Percentiles rank a stretch among this genome's conserved stretches.
Conservation (phyloP, 495 filamentous ascomycete species). For the Neurospora intermedia region DNA sequence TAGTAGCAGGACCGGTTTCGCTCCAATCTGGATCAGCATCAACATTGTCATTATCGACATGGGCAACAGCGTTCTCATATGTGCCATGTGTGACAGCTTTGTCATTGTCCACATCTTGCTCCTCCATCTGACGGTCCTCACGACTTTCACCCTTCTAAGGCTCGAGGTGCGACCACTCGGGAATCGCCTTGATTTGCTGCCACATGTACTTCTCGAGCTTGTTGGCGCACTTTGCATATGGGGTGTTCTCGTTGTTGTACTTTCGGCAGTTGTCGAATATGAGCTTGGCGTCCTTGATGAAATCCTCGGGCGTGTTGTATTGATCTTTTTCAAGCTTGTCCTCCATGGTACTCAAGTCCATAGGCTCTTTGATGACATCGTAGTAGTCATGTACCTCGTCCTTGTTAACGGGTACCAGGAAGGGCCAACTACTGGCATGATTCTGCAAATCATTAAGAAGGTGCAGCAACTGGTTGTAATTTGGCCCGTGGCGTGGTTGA, state of each 20-base stretch:
- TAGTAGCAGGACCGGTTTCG: not conserved
- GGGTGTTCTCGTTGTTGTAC: slow-evolving; percentile 92
- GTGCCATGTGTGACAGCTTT: not conserved
- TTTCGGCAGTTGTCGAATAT: slow-evolving; percentile 91
- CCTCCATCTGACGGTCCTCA: not conserved
- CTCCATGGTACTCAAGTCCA: slow-evolving; percentile 96
- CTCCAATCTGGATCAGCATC: not conserved
- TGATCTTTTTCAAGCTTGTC: slow-evolving; percentile 87
- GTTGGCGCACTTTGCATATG: slow-evolving; percentile 91
- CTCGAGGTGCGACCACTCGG: slow-evolving; percentile 79
- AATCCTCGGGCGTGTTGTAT: slow-evolving; percentile 86
- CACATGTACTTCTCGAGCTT: slow-evolving; percentile 97
- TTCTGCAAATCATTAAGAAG: slow-evolving; percentile 94
- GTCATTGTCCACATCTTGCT: not conserved
- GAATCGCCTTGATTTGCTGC: slow-evolving; percentile 80
- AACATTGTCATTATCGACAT: not conserved
- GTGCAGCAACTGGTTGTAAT: slow-evolving; percentile 86
- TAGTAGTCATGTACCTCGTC: slow-evolving; percentile 97
- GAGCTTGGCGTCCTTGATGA: slow-evolving; percentile 80
- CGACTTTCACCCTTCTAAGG: slow-evolving; percentile 20
- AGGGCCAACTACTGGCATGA: slow-evolving; percentile 84
- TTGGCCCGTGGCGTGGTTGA: slow-evolving; percentile 93
- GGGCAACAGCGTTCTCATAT: not conserved
- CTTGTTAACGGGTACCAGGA: slow-evolving; percentile 83
- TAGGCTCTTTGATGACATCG: slow-evolving; percentile 94